phyloP scores from a whole-genome alignment of 768 basidiomycete genomes.

The Sporobolomyces phaffii region DNA sequence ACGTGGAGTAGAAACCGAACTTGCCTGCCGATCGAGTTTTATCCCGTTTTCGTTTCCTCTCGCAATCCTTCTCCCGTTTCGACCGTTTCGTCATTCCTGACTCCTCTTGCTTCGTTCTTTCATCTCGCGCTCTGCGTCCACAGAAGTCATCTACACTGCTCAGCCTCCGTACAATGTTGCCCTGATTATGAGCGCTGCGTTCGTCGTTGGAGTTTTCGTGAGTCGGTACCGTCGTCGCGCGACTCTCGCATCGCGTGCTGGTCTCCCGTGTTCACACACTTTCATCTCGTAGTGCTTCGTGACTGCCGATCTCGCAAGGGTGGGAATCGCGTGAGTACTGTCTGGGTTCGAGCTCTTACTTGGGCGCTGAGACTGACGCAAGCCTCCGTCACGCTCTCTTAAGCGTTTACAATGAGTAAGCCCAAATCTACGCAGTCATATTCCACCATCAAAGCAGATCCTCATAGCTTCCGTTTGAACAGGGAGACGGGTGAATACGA shows the following conservation, averaged over 20 bases:
- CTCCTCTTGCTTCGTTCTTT: not conserved
- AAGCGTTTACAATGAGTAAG: slow-evolving; percentile 21
- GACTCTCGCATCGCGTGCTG: too few species aligned
- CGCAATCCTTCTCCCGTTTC: not conserved
- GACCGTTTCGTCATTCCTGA: not conserved
- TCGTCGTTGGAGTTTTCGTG: slow-evolving; percentile 28
- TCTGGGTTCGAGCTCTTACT: not conserved
- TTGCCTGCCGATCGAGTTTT: not conserved
- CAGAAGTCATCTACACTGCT: slow-evolving; percentile 27
- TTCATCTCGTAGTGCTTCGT: slow-evolving; percentile 11
- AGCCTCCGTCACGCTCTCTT: not conserved
- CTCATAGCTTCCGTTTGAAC: not conserved
- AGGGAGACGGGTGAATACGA: slow-evolving; percentile 29
- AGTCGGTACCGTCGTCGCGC: not conserved
- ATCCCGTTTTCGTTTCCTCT: not conserved
- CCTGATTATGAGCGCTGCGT: slow-evolving; percentile 19
- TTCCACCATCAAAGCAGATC: too few species aligned
- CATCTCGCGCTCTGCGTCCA: not conserved
- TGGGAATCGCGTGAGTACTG: slow-evolving; percentile 22
- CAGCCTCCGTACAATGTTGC: slow-evolving; percentile 15
- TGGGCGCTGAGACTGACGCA: not conserved
- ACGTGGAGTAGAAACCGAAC: too few species aligned
- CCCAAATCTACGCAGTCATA: too few species aligned
- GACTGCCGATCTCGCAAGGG: slow-evolving; percentile 22
- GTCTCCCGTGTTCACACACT: too few species aligned